phyloP scores from a whole-genome alignment of 2,329 filamentous ascomycete genomes.

The Pseudogymnoascus sp. region DNA sequence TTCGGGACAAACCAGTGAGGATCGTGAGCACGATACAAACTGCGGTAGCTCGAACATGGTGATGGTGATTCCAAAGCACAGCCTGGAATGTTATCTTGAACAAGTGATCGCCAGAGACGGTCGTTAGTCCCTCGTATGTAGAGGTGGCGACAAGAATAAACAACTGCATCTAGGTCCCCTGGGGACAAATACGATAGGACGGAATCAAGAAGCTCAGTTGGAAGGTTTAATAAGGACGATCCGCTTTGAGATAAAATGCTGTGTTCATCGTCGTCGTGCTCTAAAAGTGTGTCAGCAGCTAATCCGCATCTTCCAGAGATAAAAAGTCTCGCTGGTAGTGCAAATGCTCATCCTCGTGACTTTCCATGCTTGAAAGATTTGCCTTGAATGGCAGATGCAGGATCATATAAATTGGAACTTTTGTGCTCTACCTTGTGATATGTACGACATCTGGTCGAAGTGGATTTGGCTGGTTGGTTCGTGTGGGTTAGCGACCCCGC shows the following conservation, averaged over 20 bases:
- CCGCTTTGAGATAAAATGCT: neutral
- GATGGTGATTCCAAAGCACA: slow-evolving; percentile 44
- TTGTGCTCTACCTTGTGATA: neutral
- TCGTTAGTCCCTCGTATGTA: slow-evolving; percentile 56
- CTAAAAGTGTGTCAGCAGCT: neutral
- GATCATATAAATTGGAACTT: neutral
- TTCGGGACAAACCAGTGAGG: slow-evolving; percentile 78
- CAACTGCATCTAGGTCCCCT: slow-evolving; percentile 52
- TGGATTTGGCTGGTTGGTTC: neutral
- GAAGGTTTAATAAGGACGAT: slow-evolving; percentile 48
- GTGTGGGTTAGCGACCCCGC: neutral
- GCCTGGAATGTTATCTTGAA: slow-evolving; percentile 61
- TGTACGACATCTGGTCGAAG: neutral
- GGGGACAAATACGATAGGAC: slow-evolving; percentile 62
- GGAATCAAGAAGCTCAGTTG: slow-evolving; percentile 66
- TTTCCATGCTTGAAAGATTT: neutral
- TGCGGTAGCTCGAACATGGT: slow-evolving; percentile 57
- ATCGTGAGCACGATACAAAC: slow-evolving; percentile 67
- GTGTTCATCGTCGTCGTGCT: neutral
- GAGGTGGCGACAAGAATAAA: slow-evolving; percentile 55
- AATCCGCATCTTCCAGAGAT: neutral
- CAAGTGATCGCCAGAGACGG: slow-evolving; percentile 61
- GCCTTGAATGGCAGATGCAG: neutral
- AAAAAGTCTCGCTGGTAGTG: neutral
- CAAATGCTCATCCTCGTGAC: neutral